Percentiles rank a stretch among this genome's conserved stretches.
Conservation (phyloP, 768 basidiomycete genomes). For the Rhizopogon vinicolor region DNA sequence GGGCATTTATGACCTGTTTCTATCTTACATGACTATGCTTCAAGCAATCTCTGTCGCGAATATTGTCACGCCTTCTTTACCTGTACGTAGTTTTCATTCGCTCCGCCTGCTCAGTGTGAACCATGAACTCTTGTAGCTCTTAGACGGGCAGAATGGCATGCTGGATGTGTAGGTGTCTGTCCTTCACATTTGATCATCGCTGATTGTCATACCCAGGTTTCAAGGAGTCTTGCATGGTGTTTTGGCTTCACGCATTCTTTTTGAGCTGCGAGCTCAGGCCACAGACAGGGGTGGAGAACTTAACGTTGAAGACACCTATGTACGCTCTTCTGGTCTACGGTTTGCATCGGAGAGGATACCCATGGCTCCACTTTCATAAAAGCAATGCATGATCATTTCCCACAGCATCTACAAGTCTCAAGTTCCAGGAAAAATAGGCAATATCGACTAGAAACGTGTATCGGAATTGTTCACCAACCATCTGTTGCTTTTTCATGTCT, state of each 20-base stretch:
- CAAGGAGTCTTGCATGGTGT: slow-evolving; percentile 9
- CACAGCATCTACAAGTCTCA: neutral
- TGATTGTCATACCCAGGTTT: neutral
- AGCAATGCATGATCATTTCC: slow-evolving; percentile 2
- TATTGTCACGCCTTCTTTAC: slow-evolving; percentile 2
- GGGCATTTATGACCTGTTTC: neutral
- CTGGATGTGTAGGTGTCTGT: slow-evolving; percentile 5
- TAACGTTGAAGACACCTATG: neutral
- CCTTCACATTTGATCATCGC: neutral
- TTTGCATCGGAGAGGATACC: neutral
- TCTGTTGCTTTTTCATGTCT: no score
- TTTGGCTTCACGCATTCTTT: slow-evolving; percentile 10
- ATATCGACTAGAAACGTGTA: no score
- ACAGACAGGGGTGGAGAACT: neutral
- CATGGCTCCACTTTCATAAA: neutral
- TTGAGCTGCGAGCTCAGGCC: slow-evolving; percentile 2
- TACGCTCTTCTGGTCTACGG: neutral
- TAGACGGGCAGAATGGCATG: slow-evolving; percentile 4
- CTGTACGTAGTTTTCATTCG: slow-evolving; percentile 1
- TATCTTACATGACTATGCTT: neutral
- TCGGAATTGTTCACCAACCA: no score
- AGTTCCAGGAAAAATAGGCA: no score
- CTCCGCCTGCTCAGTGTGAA: neutral
- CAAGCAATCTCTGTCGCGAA: slow-evolving; percentile 5
- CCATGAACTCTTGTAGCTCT: neutral